These are phyloP conservation scores for Fusarium chaquense DNA, from an alignment of 2,329 filamentous ascomycete genomes.

Conservation along the genomic window DNA sequence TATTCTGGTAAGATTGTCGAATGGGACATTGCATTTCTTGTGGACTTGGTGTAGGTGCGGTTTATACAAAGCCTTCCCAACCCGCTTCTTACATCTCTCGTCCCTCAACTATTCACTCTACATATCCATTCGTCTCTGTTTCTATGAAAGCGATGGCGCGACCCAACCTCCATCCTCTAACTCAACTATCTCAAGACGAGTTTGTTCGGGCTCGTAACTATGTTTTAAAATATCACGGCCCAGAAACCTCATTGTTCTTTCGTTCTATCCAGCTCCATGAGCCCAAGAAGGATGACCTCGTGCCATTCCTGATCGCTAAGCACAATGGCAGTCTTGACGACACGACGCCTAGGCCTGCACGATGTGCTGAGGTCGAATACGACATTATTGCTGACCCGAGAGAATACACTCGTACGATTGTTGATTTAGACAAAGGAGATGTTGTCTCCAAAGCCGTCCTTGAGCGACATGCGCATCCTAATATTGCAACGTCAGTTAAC, in stretches of 20 bases:
- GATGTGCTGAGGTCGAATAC: constrained; percentile 61
- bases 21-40: neutral
- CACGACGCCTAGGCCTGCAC: constrained; percentile 54
- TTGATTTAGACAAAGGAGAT: constrained; percentile 53
- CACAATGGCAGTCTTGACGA: neutral
- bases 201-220: constrained; percentile 60
- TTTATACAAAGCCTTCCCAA: neutral
- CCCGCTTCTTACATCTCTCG: neutral
- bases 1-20: neutral
- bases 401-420: constrained; percentile 54
- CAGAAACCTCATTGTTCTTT: constrained; percentile 51
- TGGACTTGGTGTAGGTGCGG: neutral
- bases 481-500: constrained; percentile 49
- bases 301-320: constrained; percentile 67
- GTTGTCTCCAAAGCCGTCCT: constrained; percentile 47
- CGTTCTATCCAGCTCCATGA: constrained; percentile 73
- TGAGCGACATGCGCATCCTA: constrained; percentile 52
- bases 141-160: neutral
- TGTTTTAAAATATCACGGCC: constrained; percentile 53
- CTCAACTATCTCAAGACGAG: constrained; percentile 63
- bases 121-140: neutral
- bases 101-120: neutral
- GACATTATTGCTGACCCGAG: constrained; percentile 53
- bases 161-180: constrained; percentile 58
- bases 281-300: constrained; percentile 68